Base-by-base conservation (phyloP, 2,329 filamentous ascomycete genomes). In the Aciculosporium take region DNA sequence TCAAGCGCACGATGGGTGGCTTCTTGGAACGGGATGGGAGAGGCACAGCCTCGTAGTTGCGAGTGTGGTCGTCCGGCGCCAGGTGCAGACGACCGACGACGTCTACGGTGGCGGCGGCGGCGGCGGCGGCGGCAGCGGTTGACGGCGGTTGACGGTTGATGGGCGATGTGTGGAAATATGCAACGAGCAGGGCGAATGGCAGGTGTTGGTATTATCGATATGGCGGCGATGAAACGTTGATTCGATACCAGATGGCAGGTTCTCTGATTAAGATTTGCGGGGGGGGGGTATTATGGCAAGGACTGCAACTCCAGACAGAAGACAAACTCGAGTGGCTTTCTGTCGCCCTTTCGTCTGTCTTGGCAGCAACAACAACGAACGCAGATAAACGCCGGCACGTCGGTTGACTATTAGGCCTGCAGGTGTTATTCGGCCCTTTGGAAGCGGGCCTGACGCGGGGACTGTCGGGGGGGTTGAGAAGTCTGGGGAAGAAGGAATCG, bases 351-450 rank as follows among this genome's bases (percentile, higher is more conserved):
- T n/a, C n/a, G n/a, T n/a, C n/a, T n/a, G 37, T 27, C 21, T 23
- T 37, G 21, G 38, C 39, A 37, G 39, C 21, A 37, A 28, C 39
- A 37, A 18, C 21, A 45, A 45, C 46, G 44, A 44, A 47, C 44
- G 47, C 48, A 43, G 47, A 46, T 17, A 20, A 6, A 40, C 43
- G 45, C 24, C 13, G 49, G 39, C n/a, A n/a, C n/a, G n/a, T 44
- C 45, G 43, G 42, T n/a, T 39, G 47, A 42, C 45, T 49, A 47
- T 50, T 44, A 48, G 49, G 45, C 50, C 50, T 55, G 54, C 56
- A 57, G 56, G 50, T 51, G 52, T 53, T 58, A 60, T 59, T 59
- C 57, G 57, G 57, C 55, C 57, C 57, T 60, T 60, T 58, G 49
- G 48, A 50, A 49, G 53, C 53, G 53, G 47, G 55, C 50, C 55